Evolutionary conservation across 73 alveolate genomes (phyloP), one percentile per base, ranked within the genome.

Genomic region (Paramecium bursaria): DNA sequence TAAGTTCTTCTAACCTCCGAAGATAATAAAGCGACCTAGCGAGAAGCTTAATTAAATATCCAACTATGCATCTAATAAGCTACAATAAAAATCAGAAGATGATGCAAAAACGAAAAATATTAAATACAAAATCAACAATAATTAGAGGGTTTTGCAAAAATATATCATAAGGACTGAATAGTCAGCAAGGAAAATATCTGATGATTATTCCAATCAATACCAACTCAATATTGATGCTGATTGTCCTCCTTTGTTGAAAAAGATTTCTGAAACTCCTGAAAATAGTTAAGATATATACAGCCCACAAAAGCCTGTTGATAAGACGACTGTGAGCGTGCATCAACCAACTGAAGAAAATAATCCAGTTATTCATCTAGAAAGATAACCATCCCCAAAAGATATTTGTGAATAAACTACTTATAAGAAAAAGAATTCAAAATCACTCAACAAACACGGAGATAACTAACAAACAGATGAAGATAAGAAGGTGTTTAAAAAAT

Each of bases 381-480:
- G 26, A 2, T 27, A 57, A 57, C 50, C 50, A 57, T 23, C 17
- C 27, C 7, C 26, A 14, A 25, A 25, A 17, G 17, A 57, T 13
- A 50, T 57, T 0, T 57, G 17, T 57, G 76, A 57, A 25, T 27
- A 29, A 9, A 57, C 76, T 2, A 57, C 76, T 50, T 2, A 27
- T 23, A 26, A 57, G 39, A 57, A 4, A 30, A 9, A 57, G 15
- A 29, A 57, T 29, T 11, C 25, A 33, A 26, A 13, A 3, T 2
- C 21, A 1, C 31, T 57, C 76, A n/a, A 57, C n/a, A n/a, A n/a
- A n/a, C n/a, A n/a, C n/a, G n/a, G n/a, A n/a, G n/a, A n/a, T n/a
- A n/a, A n/a, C n/a, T n/a, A n/a, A n/a, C n/a, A 57, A 26, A 57
- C 76, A 3, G 76, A 57, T 57, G 76, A 57, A 10, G 76, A 57